A percentile compares a stretch with the other conserved stretches of the same genome.
Conservation (phyloP, 31 red algal species). For the Bonnemaisonia californica region DNA sequence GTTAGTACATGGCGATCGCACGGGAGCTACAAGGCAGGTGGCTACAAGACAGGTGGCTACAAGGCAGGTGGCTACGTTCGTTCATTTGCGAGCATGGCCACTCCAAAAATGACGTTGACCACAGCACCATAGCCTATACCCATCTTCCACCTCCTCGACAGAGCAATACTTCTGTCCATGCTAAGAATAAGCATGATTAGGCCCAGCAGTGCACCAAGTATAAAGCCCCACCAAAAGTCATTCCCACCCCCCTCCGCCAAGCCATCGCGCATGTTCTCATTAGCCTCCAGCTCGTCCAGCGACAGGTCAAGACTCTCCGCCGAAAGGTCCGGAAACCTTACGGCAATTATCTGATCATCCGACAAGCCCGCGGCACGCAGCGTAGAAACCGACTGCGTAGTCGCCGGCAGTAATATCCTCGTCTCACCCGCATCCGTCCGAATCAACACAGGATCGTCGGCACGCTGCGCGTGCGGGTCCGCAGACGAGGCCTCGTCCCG, state of each 20-base stretch:
- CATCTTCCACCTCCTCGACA: conserved; percentile 50
- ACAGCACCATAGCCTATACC: conserved; percentile 47
- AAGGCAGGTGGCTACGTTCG: background rate
- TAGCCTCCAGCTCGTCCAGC: conserved; percentile 26
- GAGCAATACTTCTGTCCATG: conserved; percentile 55
- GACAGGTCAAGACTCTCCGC: background rate
- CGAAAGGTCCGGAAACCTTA: conserved; percentile 13
- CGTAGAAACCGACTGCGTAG: conserved; percentile 7
- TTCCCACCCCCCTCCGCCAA: conserved; percentile 11
- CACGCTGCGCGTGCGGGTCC: background rate
- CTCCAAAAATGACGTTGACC: conserved; percentile 59
- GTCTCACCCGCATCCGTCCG: background rate
- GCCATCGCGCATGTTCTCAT: background rate
- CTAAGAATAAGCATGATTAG: conserved; percentile 63
- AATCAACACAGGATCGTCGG: background rate
- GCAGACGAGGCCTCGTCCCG: background rate
- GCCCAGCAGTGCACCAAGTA: conserved; percentile 51
- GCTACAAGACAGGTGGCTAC: background rate
- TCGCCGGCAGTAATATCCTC: conserved; percentile 14
- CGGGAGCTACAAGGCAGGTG: background rate
- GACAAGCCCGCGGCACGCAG: conserved; percentile 21
- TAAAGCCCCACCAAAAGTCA: conserved; percentile 46
- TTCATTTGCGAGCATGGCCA: conserved; percentile 28
- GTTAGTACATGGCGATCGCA: background rate
- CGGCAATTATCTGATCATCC: conserved; percentile 17